A percentile compares a stretch with the other conserved stretches of the same genome.
Conservation (phyloP, 768 basidiomycete species). For the Infundibulicybe gibba region DNA sequence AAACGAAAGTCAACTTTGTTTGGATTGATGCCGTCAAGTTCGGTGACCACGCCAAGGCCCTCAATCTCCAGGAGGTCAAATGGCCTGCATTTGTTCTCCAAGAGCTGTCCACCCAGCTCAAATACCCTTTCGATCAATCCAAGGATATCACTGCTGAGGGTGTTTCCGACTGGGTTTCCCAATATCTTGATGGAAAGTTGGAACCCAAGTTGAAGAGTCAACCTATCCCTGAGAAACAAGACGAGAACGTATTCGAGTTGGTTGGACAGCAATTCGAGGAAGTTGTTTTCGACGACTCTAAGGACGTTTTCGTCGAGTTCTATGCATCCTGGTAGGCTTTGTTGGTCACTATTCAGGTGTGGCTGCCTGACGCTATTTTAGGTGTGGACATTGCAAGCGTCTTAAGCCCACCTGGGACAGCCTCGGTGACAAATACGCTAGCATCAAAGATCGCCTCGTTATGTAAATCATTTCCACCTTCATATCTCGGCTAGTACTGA, state of each 20-base stretch:
- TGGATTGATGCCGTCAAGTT: conserved; percentile 97
- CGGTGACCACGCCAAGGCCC: conserved; percentile 90
- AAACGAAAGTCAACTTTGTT: conserved; percentile 92
- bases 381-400: conserved; percentile 96
- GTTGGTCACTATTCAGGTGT: not conserved
- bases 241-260: conserved; percentile 76
- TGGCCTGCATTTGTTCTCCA: conserved; percentile 97
- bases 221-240: conserved; percentile 79
- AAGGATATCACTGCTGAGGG: conserved; percentile 55
- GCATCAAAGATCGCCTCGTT: conserved; percentile 66
- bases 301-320: conserved; percentile 97
- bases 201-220: conserved; percentile 86
- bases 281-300: conserved; percentile 78
- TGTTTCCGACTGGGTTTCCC: conserved; percentile 55
- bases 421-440: conserved; percentile 80
- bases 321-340: conserved; percentile 87
- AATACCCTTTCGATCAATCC: conserved; percentile 81
- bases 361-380: conserved; percentile 18
- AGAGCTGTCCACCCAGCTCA: conserved; percentile 77
- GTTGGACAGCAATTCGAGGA: conserved; percentile 91
- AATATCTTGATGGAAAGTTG: conserved; percentile 71
- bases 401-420: conserved; percentile 93
- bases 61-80: conserved; percentile 80
- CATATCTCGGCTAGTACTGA: conserved; percentile 7
- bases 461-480: conserved; percentile 51